phyloP scores from a whole-genome alignment of 352 stramenopile species.

The Elongisporangium undulatum region DNA sequence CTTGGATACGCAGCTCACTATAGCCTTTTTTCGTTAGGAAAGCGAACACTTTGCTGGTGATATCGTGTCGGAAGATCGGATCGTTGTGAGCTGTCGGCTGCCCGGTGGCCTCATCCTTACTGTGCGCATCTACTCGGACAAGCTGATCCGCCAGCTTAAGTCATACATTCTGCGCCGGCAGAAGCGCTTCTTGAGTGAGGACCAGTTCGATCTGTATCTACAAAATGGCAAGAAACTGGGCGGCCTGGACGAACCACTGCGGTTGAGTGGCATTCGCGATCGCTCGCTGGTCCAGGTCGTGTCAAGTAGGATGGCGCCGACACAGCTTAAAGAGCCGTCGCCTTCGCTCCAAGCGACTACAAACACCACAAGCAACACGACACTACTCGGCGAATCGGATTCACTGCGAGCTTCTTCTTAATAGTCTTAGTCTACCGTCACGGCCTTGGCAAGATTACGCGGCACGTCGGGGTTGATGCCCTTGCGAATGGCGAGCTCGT shows the following conservation, averaged over 20 bases:
- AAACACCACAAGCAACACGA: neutral
- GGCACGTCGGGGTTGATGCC: slow-evolving; percentile 98
- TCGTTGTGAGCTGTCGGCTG: slow-evolving; percentile 50
- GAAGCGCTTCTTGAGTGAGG: slow-evolving; percentile 34
- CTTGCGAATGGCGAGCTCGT: slow-evolving; percentile 95
- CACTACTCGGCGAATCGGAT: neutral
- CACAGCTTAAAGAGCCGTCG: slow-evolving; percentile 6
- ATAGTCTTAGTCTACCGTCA: slow-evolving; percentile 95
- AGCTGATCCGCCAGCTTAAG: slow-evolving; percentile 56
- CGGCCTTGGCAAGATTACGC: slow-evolving; percentile 97
- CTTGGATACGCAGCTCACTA: too few relatives aligned
- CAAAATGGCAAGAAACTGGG: slow-evolving; percentile 28
- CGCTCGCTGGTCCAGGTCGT: slow-evolving; percentile 43
- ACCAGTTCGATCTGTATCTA: slow-evolving; percentile 56
- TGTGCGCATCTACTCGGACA: slow-evolving; percentile 29
- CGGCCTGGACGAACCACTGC: slow-evolving; percentile 29
- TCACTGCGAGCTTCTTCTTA: slow-evolving; percentile 1
- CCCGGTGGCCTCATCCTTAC: slow-evolving; percentile 48
- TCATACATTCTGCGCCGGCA: slow-evolving; percentile 28
- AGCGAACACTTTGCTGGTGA: neutral
- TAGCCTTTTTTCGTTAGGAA: neutral
- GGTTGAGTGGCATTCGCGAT: slow-evolving; percentile 27
- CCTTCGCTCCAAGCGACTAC: slow-evolving; percentile 2
- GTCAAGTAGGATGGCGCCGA: slow-evolving; percentile 7
- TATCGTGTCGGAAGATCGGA: slow-evolving; percentile 8